phyloP scores from a whole-genome alignment of 2,329 filamentous ascomycete genomes.

The Akanthomyces lecanii region DNA sequence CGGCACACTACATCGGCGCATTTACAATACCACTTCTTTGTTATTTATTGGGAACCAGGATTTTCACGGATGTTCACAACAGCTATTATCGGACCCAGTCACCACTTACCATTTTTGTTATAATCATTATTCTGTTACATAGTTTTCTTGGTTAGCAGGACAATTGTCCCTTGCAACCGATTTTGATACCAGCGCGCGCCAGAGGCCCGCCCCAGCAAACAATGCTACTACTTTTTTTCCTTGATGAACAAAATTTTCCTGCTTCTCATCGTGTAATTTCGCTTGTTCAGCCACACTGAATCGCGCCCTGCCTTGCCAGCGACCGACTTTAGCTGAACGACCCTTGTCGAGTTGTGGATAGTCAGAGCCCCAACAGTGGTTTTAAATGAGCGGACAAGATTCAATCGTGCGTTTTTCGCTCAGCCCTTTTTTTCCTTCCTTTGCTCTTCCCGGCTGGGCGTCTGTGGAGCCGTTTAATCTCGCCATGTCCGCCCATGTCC shows the following conservation, averaged over 20 bases:
- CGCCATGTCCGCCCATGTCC: conserved; percentile 10
- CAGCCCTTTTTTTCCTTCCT: neutral
- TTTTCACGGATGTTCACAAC: neutral
- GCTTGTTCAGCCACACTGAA: conserved; percentile 4
- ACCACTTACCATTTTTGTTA: conserved; percentile 1
- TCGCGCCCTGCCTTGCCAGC: neutral
- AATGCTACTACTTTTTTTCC: conserved; percentile 9
- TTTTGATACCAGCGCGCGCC: conserved; percentile 12
- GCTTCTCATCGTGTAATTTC: neutral
- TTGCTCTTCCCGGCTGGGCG: neutral
- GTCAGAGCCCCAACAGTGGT: neutral
- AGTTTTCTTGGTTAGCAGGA: neutral
- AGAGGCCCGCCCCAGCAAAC: conserved; percentile 8
- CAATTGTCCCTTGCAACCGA: neutral
- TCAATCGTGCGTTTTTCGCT: neutral
- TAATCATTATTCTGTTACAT: neutral
- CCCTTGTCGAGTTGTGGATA: conserved; percentile 6
- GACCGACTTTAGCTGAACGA: neutral
- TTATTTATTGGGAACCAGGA: conserved; percentile 2
- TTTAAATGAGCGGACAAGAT: neutral
- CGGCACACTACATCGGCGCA: conserved; percentile 8
- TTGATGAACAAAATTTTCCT: neutral
- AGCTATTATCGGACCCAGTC: conserved; percentile 8
- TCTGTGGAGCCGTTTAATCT: conserved; percentile 1
- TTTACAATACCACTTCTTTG: conserved; percentile 12